These are phyloP conservation scores for Tetrapisispora nanseiensis DNA, from an alignment of 805 yeast species.

Conservation along the genomic window DNA sequence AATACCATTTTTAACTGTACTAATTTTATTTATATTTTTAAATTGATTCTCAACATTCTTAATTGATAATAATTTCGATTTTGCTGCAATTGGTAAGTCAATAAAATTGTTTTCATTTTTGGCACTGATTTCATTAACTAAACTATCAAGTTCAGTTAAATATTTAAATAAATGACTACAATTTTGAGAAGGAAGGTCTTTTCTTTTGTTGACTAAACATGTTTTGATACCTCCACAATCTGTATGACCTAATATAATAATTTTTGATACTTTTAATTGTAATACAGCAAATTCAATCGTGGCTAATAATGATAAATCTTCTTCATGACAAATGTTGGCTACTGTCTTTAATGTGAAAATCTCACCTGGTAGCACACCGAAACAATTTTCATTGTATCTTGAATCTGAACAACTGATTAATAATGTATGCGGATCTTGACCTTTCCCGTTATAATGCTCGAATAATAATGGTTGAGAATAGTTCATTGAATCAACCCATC, in stretches of 20 bases:
- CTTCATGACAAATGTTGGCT: slow-evolving; percentile 61
- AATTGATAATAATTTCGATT: slow-evolving; percentile 49
- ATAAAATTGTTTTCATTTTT: slow-evolving; percentile 40
- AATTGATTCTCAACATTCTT: slow-evolving; percentile 69
- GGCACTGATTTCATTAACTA: slow-evolving; percentile 40
- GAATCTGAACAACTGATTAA: slow-evolving; percentile 96
- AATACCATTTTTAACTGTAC: slow-evolving; percentile 56
- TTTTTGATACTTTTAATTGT: slow-evolving; percentile 67
- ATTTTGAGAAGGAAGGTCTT: slow-evolving; percentile 41
- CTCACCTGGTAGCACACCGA: slow-evolving; percentile 82
- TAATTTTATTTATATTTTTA: slow-evolving; percentile 44
- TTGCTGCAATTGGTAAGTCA: background rate
- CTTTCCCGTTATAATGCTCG: slow-evolving; percentile 52
- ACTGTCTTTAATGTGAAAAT: slow-evolving; percentile 81
- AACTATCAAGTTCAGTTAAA: slow-evolving; percentile 58
- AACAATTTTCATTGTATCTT: slow-evolving; percentile 70
- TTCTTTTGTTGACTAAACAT: slow-evolving; percentile 46
- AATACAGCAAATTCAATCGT: slow-evolving; percentile 84
- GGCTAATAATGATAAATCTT: slow-evolving; percentile 65
- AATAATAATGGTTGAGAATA: slow-evolving; percentile 48
- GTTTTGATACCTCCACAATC: slow-evolving; percentile 94
- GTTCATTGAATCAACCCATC: slow-evolving; percentile 39
- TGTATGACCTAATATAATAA: slow-evolving; percentile 86
- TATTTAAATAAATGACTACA: slow-evolving; percentile 28
- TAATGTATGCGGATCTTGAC: slow-evolving; percentile 86